Evolutionary conservation across 495 filamentous ascomycete species (phyloP).

Genomic region (Symbiotaphrina buchneri): DNA sequence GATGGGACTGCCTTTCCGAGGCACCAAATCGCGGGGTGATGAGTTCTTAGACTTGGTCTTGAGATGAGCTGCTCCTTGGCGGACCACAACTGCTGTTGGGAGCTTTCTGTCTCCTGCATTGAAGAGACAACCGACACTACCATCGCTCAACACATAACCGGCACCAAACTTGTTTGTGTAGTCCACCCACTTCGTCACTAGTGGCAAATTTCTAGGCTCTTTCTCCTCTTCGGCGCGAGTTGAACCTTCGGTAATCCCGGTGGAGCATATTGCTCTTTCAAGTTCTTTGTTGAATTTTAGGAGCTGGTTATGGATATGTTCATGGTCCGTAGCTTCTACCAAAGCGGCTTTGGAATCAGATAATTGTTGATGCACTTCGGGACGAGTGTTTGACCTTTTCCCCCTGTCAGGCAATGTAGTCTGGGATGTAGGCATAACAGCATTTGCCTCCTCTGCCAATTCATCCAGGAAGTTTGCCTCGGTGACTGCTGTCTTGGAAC

Average conservation of each 20-base stretch:
- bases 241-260: neutral
- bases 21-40: constrained; percentile 29
- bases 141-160: constrained; percentile 68
- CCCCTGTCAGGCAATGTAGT: no score
- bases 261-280: constrained; percentile 10
- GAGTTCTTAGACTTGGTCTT: constrained; percentile 1
- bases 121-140: constrained; percentile 63
- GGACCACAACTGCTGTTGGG: constrained; percentile 44
- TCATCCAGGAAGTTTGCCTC: no score
- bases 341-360: no score
- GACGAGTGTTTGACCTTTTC: no score
- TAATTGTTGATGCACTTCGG: no score
- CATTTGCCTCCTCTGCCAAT: no score
- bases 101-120: constrained; percentile 37
- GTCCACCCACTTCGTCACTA: constrained; percentile 82
- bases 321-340: no score
- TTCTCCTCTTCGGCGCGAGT: neutral
- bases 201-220: neutral
- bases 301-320: no score
- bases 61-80: constrained; percentile 30
- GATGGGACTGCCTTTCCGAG: constrained; percentile 35
- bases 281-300: no score
- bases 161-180: constrained; percentile 80
- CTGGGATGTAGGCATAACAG: no score
- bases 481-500: no score